A percentile compares a stretch with the other conserved stretches of the same genome.
phyloP scores from a whole-genome alignment of 2,329 filamentous ascomycete species.

The Verticillium dahliae region DNA sequence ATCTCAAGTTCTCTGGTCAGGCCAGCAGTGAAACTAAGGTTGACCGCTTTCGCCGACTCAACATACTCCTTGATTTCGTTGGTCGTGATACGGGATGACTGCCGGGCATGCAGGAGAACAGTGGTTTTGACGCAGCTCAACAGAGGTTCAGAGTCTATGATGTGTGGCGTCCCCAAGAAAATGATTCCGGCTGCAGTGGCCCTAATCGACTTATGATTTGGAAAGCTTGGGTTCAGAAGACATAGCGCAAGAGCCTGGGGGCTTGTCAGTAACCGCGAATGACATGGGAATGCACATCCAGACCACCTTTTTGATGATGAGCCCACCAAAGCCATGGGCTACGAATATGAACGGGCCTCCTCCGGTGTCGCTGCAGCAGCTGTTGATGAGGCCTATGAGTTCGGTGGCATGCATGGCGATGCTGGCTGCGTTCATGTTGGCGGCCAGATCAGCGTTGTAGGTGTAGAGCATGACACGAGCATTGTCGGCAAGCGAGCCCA shows the following conservation, averaged over 20 bases:
- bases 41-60: conserved; percentile 13
- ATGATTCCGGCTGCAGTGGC: conserved; percentile 11
- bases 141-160: conserved; percentile 13
- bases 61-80: conserved; percentile 15
- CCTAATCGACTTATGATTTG: neutral
- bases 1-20: neutral
- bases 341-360: conserved; percentile 15
- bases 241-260: neutral
- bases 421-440: conserved; percentile 16
- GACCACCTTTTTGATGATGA: conserved; percentile 16
- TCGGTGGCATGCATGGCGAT: conserved; percentile 16
- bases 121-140: conserved; percentile 12
- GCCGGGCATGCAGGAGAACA: conserved; percentile 1
- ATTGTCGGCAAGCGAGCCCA: conserved; percentile 9
- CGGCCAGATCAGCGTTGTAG: conserved; percentile 15
- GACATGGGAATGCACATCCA: neutral
- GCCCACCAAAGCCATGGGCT: conserved; percentile 17
- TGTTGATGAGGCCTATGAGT: conserved; percentile 8
- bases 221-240: neutral
- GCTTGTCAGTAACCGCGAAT: neutral
- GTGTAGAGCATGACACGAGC: conserved; percentile 15
- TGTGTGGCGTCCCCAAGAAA: conserved; percentile 17
- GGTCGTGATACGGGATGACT: neutral
- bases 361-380: neutral
- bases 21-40: conserved; percentile 8